phyloP scores from a whole-genome alignment of 2,329 filamentous ascomycete genomes.

The Trichoderma pleuroti region DNA sequence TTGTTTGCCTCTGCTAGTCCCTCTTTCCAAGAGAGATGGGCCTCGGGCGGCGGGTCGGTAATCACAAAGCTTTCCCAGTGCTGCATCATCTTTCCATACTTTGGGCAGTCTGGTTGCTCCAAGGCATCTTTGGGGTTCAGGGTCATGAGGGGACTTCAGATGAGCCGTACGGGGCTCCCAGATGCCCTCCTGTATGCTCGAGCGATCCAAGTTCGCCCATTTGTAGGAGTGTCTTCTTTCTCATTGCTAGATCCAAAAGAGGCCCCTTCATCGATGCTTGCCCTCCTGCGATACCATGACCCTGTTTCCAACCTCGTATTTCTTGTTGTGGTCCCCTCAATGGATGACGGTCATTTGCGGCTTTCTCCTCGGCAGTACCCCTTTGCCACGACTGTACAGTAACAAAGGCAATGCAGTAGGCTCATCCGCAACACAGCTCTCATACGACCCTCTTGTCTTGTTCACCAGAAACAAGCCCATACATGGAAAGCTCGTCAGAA shows the following conservation, averaged over 20 bases:
- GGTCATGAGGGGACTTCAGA: neutral
- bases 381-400: no score
- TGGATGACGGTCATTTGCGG: neutral
- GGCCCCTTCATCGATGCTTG: neutral
- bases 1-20: neutral
- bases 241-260: neutral
- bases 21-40: neutral
- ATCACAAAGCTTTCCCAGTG: neutral
- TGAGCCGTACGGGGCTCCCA: neutral
- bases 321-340: neutral
- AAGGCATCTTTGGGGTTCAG: neutral
- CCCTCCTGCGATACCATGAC: neutral
- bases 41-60: neutral
- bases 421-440: neutral
- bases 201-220: neutral
- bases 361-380: neutral
- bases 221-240: neutral
- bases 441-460: neutral
- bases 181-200: neutral
- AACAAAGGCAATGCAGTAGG: no score
- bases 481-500: neutral
- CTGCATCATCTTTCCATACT: neutral
- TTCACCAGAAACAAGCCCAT: neutral
- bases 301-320: neutral
- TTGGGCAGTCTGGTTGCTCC: neutral